A percentile compares a stretch with the other conserved stretches of the same genome.
Evolutionary conservation across 1,139 yeast species (phyloP).

Genomic region (Taphrina deformans): DNA sequence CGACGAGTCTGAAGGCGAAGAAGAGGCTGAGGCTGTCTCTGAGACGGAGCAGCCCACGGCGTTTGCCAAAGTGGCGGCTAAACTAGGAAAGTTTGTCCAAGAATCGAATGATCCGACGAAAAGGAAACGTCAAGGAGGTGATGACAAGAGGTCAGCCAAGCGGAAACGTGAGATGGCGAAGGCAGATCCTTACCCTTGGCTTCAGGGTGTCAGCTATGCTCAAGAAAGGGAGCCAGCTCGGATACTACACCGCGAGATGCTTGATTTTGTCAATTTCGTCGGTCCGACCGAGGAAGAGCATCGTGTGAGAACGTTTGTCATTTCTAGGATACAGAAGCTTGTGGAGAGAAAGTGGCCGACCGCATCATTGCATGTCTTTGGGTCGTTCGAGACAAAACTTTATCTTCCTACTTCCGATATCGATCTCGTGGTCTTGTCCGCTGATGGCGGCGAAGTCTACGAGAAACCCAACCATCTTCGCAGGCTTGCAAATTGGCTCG

Average conservation of each 20-base stretch:
- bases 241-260: conserved; percentile 79
- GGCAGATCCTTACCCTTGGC: conserved; percentile 37
- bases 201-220: conserved; percentile 36
- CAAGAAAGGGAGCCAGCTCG: conserved; percentile 40
- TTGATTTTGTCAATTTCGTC: conserved; percentile 80
- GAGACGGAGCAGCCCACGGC: conserved; percentile 44
- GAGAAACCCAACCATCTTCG: conserved; percentile 69
- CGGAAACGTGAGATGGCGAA: conserved; percentile 41
- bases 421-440: conserved; percentile 76
- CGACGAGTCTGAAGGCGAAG: conserved; percentile 45
- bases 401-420: conserved; percentile 96
- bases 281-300: conserved; percentile 84
- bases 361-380: conserved; percentile 83
- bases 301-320: conserved; percentile 64
- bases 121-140: conserved; percentile 40
- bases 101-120: conserved; percentile 31
- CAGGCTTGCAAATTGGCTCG: conserved; percentile 69
- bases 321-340: conserved; percentile 58
- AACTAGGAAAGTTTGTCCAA: conserved; percentile 28
- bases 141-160: conserved; percentile 41
- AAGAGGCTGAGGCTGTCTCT: conserved; percentile 39
- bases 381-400: conserved; percentile 91
- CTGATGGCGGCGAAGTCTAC: conserved; percentile 52
- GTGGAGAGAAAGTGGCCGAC: conserved; percentile 73
- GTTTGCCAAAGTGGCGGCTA: conserved; percentile 29